Conservation (phyloP, 225 moss, liverwort and hornwort species). For the Thuidium tamariscinum region DNA sequence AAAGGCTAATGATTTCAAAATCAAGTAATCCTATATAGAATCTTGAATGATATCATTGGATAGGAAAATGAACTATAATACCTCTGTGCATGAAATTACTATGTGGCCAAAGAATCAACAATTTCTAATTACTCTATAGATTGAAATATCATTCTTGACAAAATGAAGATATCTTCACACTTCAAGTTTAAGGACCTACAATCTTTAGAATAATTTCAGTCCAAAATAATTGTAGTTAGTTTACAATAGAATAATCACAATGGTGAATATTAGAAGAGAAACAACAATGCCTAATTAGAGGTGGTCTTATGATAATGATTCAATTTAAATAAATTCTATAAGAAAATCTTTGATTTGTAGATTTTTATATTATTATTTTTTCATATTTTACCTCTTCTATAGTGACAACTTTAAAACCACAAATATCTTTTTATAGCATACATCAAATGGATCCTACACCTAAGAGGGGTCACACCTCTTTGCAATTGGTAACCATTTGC, state of each 20-base stretch:
- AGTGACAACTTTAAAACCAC: neutral
- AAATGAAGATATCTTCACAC: neutral
- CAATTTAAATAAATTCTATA: neutral
- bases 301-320: accelerated
- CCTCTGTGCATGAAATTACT: neutral
- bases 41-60: neutral
- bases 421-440: accelerated
- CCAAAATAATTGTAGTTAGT: accelerated
- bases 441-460: neutral
- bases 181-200: neutral
- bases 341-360: neutral
- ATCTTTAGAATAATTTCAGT: neutral
- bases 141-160: neutral
- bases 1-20: accelerated
- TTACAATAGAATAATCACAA: accelerated
- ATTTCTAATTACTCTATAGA: neutral
- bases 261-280: neutral
- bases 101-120: accelerated
- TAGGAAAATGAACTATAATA: neutral
- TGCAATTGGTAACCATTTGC: too few relatives aligned
- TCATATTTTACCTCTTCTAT: neutral
- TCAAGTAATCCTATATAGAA: neutral
- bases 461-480: too few relatives aligned
- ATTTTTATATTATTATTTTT: accelerated
- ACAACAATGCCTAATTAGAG: neutral